Percentiles rank a stretch among this genome's conserved stretches.
Conservation (phyloP, 495 filamentous ascomycete species). For the Echria macrotheca region DNA sequence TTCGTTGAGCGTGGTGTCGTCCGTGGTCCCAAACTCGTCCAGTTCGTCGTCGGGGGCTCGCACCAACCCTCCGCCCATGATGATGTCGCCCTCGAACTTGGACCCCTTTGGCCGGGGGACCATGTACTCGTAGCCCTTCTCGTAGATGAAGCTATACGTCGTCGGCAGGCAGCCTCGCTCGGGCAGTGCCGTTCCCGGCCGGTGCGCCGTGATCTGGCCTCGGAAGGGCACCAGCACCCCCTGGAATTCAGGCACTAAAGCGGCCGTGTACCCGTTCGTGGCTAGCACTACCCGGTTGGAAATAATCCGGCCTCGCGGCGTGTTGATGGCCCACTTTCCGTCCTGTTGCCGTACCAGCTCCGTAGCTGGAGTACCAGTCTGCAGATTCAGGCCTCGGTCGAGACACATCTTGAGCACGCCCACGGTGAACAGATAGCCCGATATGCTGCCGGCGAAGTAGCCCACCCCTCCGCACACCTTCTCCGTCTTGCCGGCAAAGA, state of each 20-base stretch:
- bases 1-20: constrained; percentile 53
- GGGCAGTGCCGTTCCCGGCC: constrained; percentile 45
- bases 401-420: constrained; percentile 54
- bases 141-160: constrained; percentile 60
- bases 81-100: constrained; percentile 51
- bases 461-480: constrained; percentile 47
- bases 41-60: constrained; percentile 40
- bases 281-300: constrained; percentile 57
- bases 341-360: neutral
- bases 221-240: constrained; percentile 61
- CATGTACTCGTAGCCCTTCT: constrained; percentile 61
- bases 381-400: constrained; percentile 51
- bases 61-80: constrained; percentile 63
- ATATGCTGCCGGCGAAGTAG: constrained; percentile 59
- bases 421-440: constrained; percentile 58
- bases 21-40: constrained; percentile 48
- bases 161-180: constrained; percentile 33
- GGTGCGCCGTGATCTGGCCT: constrained; percentile 61
- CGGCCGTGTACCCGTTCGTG: constrained; percentile 67
- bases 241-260: constrained; percentile 50
- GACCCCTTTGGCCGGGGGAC: constrained; percentile 49
- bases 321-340: constrained; percentile 43
- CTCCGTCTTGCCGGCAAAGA: constrained; percentile 22
- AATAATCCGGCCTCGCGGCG: constrained; percentile 48
- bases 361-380: constrained; percentile 51